Evolutionary conservation across 345 rosid species (phyloP), one percentile per base, ranked within the genome.

Genomic region (Angophora floribunda): DNA sequence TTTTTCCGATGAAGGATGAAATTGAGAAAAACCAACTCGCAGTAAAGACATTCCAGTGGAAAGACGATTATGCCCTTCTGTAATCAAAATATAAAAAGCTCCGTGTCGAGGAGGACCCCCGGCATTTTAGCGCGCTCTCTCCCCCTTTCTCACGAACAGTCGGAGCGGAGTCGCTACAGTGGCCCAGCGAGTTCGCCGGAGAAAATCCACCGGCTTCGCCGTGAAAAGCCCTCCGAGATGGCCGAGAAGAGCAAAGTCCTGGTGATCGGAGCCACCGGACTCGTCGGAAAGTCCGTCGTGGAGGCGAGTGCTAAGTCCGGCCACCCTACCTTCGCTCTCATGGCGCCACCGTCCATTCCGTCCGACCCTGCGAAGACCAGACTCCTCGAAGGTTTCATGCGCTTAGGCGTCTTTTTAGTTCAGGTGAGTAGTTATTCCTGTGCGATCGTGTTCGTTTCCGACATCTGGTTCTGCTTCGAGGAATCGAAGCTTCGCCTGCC

Each of bases 231-330:
- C 19, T 9, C 87, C n/a, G n/a, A 41, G 22, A 88, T 88, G 86
- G 89, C 87, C 26, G 87, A 45, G 80, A 88, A 88, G 80, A 88
- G 78, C 86, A 88, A 50, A 24, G 65, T 88, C 61, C 89, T 85
- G 87, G 82, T 85, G 67, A 52, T 88, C 36, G 89, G 89, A 2
- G 89, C 47, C 51, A 88, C 87, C 3, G 89, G 85, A 11, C 16
- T 57, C 89, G 51, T 88, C 87, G 89, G 87, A 14, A 88, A 65
- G 87, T 85, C 63, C 84, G 36, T 88, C 84, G 87, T 88, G 55
- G 89, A 88, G 41, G 89, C 89, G 15, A 88, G 89, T 10, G 87
- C 61, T 13, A 85, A 51, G 87, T 51, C 87, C 63, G 89, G 89
- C 16, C 87, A 88, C 84, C 89, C 89, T 1, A 59, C 89, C 50